These are phyloP conservation scores for Colletotrichum destructivum DNA, from an alignment of 2,329 filamentous ascomycete genomes.

Conservation along the genomic window DNA sequence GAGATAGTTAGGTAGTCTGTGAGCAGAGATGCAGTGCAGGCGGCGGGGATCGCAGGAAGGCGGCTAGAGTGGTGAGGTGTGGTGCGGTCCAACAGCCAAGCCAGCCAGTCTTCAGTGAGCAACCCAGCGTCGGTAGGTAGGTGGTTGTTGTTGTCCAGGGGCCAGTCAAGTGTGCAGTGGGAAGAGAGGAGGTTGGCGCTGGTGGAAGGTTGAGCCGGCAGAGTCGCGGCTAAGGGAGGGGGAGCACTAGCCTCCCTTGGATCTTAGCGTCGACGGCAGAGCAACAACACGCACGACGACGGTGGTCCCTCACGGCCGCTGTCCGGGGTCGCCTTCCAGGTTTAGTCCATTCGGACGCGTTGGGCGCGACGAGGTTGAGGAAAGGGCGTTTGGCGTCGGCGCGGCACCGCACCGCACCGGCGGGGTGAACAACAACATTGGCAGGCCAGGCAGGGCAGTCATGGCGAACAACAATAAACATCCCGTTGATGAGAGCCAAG, in stretches of 20 bases:
- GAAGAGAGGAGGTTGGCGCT: neutral
- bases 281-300: constrained; percentile 28
- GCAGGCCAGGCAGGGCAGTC: neutral
- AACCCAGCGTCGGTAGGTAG: neutral
- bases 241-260: constrained; percentile 16
- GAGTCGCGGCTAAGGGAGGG: constrained; percentile 29
- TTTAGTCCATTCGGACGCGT: constrained; percentile 11
- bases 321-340: constrained; percentile 10
- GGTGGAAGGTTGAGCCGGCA: constrained; percentile 16
- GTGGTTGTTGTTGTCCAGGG: constrained; percentile 1
- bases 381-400: constrained; percentile 15
- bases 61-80: constrained; percentile 11
- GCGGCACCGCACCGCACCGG: constrained; percentile 1
- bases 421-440: constrained; percentile 13
- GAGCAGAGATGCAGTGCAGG: constrained; percentile 3
- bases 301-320: constrained; percentile 5
- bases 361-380: neutral
- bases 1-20: constrained; percentile 15
- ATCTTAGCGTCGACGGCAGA: constrained; percentile 36
- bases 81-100: constrained; percentile 4
- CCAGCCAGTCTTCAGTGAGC: constrained; percentile 6
- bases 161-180: neutral
- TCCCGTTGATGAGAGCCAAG: neutral
- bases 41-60: constrained; percentile 5
- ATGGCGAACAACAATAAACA: constrained; percentile 19